A percentile compares a stretch with the other conserved stretches of the same genome.
Conservation (phyloP, 768 basidiomycete species). For the Russula ochroleuca region DNA sequence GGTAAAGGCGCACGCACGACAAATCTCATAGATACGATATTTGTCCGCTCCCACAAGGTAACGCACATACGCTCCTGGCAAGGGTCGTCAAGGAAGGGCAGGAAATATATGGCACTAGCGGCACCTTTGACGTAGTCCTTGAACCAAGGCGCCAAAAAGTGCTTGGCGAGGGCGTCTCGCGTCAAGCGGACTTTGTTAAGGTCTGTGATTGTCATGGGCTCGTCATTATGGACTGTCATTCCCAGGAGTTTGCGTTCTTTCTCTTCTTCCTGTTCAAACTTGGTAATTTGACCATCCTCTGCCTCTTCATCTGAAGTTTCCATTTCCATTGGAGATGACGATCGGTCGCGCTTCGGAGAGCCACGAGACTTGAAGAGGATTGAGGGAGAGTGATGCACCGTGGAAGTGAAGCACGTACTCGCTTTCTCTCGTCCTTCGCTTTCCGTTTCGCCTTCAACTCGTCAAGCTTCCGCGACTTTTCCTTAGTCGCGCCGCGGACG, state of each 20-base stretch:
- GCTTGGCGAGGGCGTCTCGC: conserved; percentile 65
- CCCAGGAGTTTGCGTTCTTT: conserved; percentile 50
- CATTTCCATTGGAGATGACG: conserved; percentile 81
- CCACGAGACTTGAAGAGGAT: conserved; percentile 35
- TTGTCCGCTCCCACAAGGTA: conserved; percentile 68
- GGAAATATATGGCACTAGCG: conserved; percentile 25
- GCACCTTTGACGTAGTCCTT: conserved; percentile 74
- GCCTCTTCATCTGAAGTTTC: conserved; percentile 78
- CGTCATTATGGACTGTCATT: conserved; percentile 41
- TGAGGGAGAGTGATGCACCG: conserved; percentile 15
- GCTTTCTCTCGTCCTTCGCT: conserved; percentile 84
- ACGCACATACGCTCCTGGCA: conserved; percentile 78
- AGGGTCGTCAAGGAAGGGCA: background rate
- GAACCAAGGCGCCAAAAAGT: conserved; percentile 78
- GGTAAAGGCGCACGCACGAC: conserved; percentile 50
- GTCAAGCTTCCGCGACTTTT: conserved; percentile 72
- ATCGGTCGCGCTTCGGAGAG: conserved; percentile 65
- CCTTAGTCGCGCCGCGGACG: conserved; percentile 68
- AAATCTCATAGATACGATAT: conserved; percentile 81
- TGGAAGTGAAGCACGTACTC: conserved; percentile 45
- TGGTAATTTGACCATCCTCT: conserved; percentile 71
- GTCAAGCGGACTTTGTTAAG: conserved; percentile 60
- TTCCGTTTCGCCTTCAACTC: conserved; percentile 84
- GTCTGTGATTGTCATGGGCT: conserved; percentile 52
- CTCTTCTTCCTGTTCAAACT: conserved; percentile 70